These are phyloP conservation scores for Candida ipomoeae DNA, from an alignment of 805 yeast genomes.

Conservation along the genomic window DNA sequence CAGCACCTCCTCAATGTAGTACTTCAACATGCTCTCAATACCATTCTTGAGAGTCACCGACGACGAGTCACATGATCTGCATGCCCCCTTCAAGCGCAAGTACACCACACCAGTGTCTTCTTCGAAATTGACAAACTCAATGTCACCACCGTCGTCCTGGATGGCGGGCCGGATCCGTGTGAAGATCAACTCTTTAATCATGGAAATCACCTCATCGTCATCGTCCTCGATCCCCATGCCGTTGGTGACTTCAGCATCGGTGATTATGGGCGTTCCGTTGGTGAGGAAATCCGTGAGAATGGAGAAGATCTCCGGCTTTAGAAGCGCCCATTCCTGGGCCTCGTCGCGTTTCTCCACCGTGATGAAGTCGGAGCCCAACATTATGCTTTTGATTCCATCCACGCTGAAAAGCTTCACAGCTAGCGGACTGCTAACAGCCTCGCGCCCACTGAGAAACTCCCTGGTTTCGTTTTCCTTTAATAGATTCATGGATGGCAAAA, in stretches of 20 bases:
- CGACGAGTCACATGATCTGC: slow-evolving; percentile 67
- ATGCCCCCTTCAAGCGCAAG: slow-evolving; percentile 62
- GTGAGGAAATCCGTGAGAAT: slow-evolving; percentile 52
- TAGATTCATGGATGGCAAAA: slow-evolving; percentile 69
- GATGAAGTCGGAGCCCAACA: slow-evolving; percentile 81
- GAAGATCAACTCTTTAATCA: slow-evolving; percentile 65
- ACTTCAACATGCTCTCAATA: slow-evolving; percentile 66
- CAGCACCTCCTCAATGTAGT: slow-evolving; percentile 64
- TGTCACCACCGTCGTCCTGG: slow-evolving; percentile 75
- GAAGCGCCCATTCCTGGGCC: slow-evolving; percentile 53
- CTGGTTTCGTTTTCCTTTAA: slow-evolving; percentile 55
- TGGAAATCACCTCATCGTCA: slow-evolving; percentile 62
- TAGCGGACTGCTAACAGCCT: slow-evolving; percentile 69
- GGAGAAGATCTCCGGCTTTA: slow-evolving; percentile 65
- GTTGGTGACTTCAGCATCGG: slow-evolving; percentile 22
- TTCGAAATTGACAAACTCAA: slow-evolving; percentile 56
- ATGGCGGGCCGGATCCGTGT: slow-evolving; percentile 71
- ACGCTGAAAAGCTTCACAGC: slow-evolving; percentile 70
- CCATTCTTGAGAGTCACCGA: slow-evolving; percentile 66
- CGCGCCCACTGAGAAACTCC: slow-evolving; percentile 72
- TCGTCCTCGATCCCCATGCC: slow-evolving; percentile 51
- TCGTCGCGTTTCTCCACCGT: slow-evolving; percentile 63
- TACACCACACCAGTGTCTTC: slow-evolving; percentile 56
- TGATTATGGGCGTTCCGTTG: slow-evolving; percentile 52
- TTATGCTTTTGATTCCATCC: slow-evolving; percentile 70